phyloP scores from a whole-genome alignment of 495 filamentous ascomycete species.

The Talaromyces proteolyticus region DNA sequence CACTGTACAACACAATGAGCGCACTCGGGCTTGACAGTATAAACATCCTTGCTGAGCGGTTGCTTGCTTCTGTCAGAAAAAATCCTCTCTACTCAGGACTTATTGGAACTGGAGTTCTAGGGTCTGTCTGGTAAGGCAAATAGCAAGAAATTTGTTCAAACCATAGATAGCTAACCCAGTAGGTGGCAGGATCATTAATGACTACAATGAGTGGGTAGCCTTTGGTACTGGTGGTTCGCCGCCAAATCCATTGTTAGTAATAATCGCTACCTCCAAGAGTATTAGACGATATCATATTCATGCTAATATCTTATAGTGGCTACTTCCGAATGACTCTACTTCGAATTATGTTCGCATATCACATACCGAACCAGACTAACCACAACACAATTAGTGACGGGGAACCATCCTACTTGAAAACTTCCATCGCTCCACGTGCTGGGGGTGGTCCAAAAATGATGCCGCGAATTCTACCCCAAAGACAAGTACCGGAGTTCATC shows the following conservation, averaged over 20 bases:
- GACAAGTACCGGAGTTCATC: background rate
- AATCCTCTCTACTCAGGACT: background rate
- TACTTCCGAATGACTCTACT: slow-evolving; percentile 4
- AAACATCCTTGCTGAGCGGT: background rate
- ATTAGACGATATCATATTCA: background rate
- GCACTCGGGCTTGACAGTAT: too few relatives aligned
- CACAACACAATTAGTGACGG: background rate
- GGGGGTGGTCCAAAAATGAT: background rate
- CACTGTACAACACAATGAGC: too few relatives aligned
- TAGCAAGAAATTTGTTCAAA: background rate
- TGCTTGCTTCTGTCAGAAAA: background rate
- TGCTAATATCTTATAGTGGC: background rate
- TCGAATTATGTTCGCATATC: slow-evolving; percentile 2
- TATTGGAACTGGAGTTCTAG: background rate
- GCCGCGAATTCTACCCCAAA: slow-evolving; percentile 6
- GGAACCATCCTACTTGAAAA: slow-evolving; percentile 4
- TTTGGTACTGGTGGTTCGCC: slow-evolving; percentile 4
- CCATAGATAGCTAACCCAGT: too few relatives aligned
- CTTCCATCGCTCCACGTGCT: background rate
- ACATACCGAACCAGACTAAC: slow-evolving; percentile 3
- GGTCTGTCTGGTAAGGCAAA: background rate
- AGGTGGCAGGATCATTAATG: slow-evolving; percentile 2
- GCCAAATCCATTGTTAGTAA: slow-evolving; percentile 2
- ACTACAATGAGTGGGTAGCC: slow-evolving; percentile 5
- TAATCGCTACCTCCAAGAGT: background rate